Base-by-base conservation (phyloP, 129 eudicot genomes). In the Saussurea involucrata region DNA sequence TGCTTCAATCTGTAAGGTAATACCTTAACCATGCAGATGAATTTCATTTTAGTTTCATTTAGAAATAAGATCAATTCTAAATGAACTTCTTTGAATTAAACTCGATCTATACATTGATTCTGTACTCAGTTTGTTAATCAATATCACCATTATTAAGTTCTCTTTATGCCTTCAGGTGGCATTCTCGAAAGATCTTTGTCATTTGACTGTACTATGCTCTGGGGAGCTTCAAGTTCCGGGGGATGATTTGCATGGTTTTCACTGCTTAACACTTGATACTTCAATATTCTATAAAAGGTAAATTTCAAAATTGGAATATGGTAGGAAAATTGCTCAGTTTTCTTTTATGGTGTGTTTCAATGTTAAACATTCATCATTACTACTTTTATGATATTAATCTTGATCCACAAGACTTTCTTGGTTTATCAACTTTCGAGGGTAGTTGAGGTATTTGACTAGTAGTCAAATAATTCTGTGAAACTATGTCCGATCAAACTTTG, bases 281-380 rank as follows among this genome's bases (percentile, higher is more conserved):
- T 87, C 97, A 72, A 89, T 95, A 37, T 92, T 95, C 76, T 75
- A 55, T 75, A 95, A 74, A 83, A 91, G 98, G 98, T 95, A 83
- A 85, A 1, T 46, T 29, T 69, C 18, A 8, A 44, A 66, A 24
- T 32, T 40, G 21, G 18, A 3, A 3, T 61, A 67, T 42, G 67
- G 66, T 74, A 53, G 61, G 31, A 42, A 40, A 24, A 4, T 60
- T 75, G 20, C 63, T 44, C 36, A 17, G 0, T 42, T 9, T 53
- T 53, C 20, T 53, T 53, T 53, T 53, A 10, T 9, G 17, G 49
- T 17, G 8, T 28, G 29, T 65, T 65, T 0, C n/a, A 63, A 24
- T 36, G 46, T 67, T 36, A 69, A 60, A 27, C 17, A 12, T 69
- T 69, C 75, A 77, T 68, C 64, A 20, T 40, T 65, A 24, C 61